These are phyloP conservation scores for Acacia concinna DNA, from an alignment of 331 rosid species.

Conservation along the genomic window DNA sequence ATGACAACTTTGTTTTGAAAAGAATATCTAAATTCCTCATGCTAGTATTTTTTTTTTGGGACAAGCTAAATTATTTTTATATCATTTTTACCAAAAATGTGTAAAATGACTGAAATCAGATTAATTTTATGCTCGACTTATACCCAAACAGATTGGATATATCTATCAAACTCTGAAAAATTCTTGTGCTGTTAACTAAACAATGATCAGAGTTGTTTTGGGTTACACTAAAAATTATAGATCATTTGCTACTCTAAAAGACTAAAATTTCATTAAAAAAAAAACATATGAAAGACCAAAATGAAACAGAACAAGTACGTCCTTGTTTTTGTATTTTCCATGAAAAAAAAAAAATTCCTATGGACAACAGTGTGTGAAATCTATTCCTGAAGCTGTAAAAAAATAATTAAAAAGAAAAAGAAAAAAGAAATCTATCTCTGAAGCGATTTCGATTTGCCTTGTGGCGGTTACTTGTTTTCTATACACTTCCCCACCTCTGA, in stretches of 20 bases:
- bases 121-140: not conserved
- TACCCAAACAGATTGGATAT: not conserved
- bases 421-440: conserved; percentile 33
- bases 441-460: conserved; percentile 12
- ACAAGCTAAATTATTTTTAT: not conserved
- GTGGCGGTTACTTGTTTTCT: conserved; percentile 42
- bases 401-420: too few species aligned
- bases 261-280: not conserved
- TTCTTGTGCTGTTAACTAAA: not conserved
- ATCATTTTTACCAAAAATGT: not conserved
- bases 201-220: not conserved
- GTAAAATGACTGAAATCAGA: not conserved
- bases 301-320: not conserved
- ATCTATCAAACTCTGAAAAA: not conserved
- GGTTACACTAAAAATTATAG: not conserved
- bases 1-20: not conserved
- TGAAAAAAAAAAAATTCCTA: not conserved
- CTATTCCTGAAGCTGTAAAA: conserved; percentile 31
- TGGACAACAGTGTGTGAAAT: not conserved
- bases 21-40: too few species aligned
- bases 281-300: not conserved
- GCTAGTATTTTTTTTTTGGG: too few species aligned
- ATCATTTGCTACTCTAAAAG: not conserved
- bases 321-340: not conserved
- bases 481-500: conserved; percentile 35